These are phyloP conservation scores for Eucalyptus regnans DNA, from an alignment of 345 rosid genomes.

Conservation along the genomic window DNA sequence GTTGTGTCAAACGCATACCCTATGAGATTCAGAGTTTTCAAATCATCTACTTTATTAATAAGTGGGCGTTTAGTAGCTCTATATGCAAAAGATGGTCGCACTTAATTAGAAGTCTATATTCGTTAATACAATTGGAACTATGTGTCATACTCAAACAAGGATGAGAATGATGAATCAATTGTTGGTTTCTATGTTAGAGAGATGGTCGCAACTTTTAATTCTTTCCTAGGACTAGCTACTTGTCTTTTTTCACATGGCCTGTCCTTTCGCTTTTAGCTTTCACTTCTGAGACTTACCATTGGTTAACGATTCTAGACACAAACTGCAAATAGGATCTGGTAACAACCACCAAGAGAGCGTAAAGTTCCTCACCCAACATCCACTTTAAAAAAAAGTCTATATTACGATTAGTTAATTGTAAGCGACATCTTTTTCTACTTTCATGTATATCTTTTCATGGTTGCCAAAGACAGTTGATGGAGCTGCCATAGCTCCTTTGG, in stretches of 20 bases:
- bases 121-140: background rate
- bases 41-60: background rate
- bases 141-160: background rate
- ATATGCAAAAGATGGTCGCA: background rate
- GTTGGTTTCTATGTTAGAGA: background rate
- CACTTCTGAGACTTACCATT: background rate
- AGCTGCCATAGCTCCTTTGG: background rate
- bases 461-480: background rate
- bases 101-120: background rate
- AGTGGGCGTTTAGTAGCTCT: background rate
- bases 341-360: background rate
- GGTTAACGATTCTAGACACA: background rate
- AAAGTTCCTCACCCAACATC: background rate
- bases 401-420: background rate
- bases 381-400: background rate
- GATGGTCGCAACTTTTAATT: background rate
- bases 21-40: background rate
- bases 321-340: background rate
- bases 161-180: background rate
- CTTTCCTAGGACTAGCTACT: background rate
- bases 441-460: background rate
- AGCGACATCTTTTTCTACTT: background rate
- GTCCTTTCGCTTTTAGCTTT: background rate
- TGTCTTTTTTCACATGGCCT: background rate
- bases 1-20: background rate